phyloP scores from a whole-genome alignment of 768 basidiomycete species.

The Trametes punicea region DNA sequence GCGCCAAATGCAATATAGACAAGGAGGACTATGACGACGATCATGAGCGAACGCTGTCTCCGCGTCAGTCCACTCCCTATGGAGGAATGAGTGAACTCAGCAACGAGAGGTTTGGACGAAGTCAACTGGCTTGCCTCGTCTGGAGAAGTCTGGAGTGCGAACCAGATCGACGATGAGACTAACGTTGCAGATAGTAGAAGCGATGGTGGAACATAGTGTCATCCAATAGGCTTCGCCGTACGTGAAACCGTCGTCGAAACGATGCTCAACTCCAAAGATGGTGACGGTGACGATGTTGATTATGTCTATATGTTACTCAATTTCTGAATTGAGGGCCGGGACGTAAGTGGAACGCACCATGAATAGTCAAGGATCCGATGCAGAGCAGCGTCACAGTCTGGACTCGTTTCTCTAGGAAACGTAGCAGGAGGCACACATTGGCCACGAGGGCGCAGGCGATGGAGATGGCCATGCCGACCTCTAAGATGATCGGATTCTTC shows the following conservation, averaged over 20 bases:
- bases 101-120: no score
- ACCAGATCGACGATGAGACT: conserved; percentile 63
- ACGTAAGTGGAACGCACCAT: no score
- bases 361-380: conserved; percentile 61
- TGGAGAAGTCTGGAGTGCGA: conserved; percentile 57
- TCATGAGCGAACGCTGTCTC: conserved; percentile 76
- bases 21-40: conserved; percentile 72
- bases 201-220: conserved; percentile 69
- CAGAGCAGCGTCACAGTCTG: conserved; percentile 60
- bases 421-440: conserved; percentile 59
- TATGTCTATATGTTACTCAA: conserved; percentile 43
- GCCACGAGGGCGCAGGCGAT: conserved; percentile 67
- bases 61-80: conserved; percentile 76
- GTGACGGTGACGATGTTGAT: conserved; percentile 62
- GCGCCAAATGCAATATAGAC: conserved; percentile 73
- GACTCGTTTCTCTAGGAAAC: conserved; percentile 71
- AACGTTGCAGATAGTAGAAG: conserved; percentile 61
- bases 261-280: conserved; percentile 60
- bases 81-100: background rate
- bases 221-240: conserved; percentile 72
- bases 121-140: conserved; percentile 46
- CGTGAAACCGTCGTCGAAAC: conserved; percentile 63
- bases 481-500: conserved; percentile 55
- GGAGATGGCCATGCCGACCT: conserved; percentile 61
- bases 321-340: background rate